Evolutionary conservation across 768 basidiomycete species (phyloP).

Genomic region (Podaxis mareebaensis): DNA sequence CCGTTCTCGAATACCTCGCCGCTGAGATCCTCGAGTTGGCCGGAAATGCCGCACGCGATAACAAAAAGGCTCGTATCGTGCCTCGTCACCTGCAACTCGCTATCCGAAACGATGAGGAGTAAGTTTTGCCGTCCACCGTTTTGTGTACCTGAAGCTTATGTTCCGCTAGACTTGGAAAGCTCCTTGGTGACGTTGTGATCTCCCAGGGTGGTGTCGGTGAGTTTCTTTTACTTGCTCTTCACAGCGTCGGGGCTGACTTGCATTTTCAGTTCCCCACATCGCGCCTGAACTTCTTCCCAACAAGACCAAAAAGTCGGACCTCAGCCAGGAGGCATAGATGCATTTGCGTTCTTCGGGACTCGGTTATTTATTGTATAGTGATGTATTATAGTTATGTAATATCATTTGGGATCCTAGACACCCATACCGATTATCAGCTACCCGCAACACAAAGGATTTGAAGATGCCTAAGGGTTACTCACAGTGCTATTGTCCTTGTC

Average conservation of each 20-base stretch:
- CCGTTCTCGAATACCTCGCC: slow-evolving; percentile 89
- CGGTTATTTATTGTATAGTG: slow-evolving; percentile 13
- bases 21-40: slow-evolving; percentile 94
- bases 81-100: slow-evolving; percentile 92
- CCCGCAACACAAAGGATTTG: too few relatives aligned
- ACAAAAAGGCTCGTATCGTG: slow-evolving; percentile 93
- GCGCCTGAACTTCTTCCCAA: slow-evolving; percentile 34
- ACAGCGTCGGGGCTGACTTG: background rate
- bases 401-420: background rate
- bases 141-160: slow-evolving; percentile 9
- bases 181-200: slow-evolving; percentile 85
- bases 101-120: slow-evolving; percentile 91
- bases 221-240: background rate
- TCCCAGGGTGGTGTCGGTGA: slow-evolving; percentile 84
- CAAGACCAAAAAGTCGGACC: slow-evolving; percentile 12
- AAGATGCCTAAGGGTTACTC: too few relatives aligned
- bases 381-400: slow-evolving; percentile 10
- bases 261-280: slow-evolving; percentile 86
- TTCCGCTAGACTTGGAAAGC: slow-evolving; percentile 61
- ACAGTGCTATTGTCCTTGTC: background rate
- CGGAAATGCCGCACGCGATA: slow-evolving; percentile 80
- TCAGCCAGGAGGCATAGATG: slow-evolving; percentile 12
- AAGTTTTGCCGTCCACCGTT: slow-evolving; percentile 16
- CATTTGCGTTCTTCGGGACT: too few relatives aligned
- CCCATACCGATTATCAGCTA: background rate